Conservation (phyloP, 305 asterid species). For the Fraxinus nigra region DNA sequence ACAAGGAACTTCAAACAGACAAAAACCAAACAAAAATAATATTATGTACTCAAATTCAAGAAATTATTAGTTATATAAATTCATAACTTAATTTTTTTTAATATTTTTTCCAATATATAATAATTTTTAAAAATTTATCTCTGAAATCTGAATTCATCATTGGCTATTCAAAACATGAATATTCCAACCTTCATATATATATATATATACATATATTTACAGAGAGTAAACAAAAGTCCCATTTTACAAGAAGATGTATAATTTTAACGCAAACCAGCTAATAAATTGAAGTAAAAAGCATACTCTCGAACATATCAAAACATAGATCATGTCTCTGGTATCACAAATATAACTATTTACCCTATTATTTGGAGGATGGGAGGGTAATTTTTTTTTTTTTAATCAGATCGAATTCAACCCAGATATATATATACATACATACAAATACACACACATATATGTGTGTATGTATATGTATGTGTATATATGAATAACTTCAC, state of each 20-base stretch:
- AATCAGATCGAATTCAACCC: background rate
- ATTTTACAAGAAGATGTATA: background rate
- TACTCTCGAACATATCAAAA: background rate
- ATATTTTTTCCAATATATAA: background rate
- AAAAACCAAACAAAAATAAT: background rate
- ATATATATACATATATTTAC: background rate
- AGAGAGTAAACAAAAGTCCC: background rate
- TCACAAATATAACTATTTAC: conserved; percentile 1
- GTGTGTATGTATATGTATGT: background rate
- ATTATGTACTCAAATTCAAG: background rate
- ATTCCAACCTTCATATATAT: background rate
- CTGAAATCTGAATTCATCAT: background rate
- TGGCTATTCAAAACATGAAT: background rate
- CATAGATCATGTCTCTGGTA: background rate
- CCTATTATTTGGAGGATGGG: background rate
- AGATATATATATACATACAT: background rate
- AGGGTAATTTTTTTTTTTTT: background rate
- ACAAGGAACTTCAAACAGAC: conserved; percentile 9
- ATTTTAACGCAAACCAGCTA: background rate
- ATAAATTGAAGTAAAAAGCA: background rate
- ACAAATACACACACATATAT: background rate
- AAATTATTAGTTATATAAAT: background rate
- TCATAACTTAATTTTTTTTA: background rate
- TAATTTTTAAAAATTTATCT: background rate
- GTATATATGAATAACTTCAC: background rate